These are phyloP conservation scores for Lablab purpureus DNA, from an alignment of 306 rosid genomes.

Conservation along the genomic window DNA sequence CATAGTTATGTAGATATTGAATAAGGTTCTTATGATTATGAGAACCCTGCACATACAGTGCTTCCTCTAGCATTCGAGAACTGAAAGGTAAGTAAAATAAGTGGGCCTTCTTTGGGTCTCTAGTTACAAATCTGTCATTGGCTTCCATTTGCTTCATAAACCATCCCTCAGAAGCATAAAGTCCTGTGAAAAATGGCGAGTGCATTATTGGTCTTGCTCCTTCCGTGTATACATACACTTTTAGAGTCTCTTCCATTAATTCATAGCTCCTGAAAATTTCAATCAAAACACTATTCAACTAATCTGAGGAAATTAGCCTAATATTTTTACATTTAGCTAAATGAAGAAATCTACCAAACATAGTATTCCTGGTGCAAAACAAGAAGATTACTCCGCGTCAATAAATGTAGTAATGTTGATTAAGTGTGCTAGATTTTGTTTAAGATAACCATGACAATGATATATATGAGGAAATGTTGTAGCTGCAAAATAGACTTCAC, in stretches of 20 bases:
- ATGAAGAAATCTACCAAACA: slow-evolving; percentile 1
- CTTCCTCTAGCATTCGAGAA: slow-evolving; percentile 71
- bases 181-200: slow-evolving; percentile 69
- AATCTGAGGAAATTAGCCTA: no score
- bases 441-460: neutral
- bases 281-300: neutral
- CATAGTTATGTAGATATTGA: slow-evolving; percentile 65
- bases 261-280: slow-evolving; percentile 82
- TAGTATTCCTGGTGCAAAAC: neutral
- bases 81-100: slow-evolving; percentile 91
- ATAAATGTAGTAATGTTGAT: neutral
- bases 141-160: slow-evolving; percentile 81
- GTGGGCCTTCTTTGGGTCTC: slow-evolving; percentile 71
- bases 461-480: neutral
- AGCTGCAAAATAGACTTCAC: neutral
- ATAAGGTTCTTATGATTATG: slow-evolving; percentile 67
- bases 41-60: slow-evolving; percentile 65
- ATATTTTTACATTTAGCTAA: neutral
- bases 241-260: slow-evolving; percentile 81
- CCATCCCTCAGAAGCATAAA: slow-evolving; percentile 99
- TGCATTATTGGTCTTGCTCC: slow-evolving; percentile 81
- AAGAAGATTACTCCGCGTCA: neutral
- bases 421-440: neutral
- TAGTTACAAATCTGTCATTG: slow-evolving; percentile 65
- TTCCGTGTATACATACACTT: slow-evolving; percentile 77